Base-by-base conservation (phyloP, 1,284 basidiomycete genomes). In the Cutaneotrichosporon cyanovorans region DNA sequence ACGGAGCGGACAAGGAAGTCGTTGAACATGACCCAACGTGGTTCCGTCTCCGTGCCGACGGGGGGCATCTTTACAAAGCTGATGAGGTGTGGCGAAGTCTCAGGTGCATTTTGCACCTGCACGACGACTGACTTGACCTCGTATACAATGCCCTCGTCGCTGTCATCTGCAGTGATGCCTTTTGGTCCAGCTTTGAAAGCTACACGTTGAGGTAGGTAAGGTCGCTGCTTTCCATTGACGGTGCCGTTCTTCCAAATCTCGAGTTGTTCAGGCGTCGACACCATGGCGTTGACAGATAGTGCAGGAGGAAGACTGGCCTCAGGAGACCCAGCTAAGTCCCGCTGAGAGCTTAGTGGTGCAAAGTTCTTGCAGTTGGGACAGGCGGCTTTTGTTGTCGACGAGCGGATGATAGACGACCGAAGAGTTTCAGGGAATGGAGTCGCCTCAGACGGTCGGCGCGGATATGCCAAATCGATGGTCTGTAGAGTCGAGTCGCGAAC, bases 11-110 rank as follows among this genome's bases (percentile, higher is more conserved):
- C 95, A 2, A 85, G 77, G 65, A 99, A 98, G 66, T 98, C 93
- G 65, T 99, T 98, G 79, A 98, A 98, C 48, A 98, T 73, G 63
- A 86, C 84, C 93, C 93, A 98, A 1, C 82, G 79, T 38, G 80
- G 81, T 12, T 66, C 64, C 1, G 50, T 69, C 9, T 57, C 59
- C 4, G 60, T 61, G 2, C 79, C 79, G 41, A 82, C 80, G 0
- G 85, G 84, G 82, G 57, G n/a, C 42, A 40, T 80, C 74, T 85
- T 88, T 34, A 91, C 78, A 43, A 95, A 79, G 0, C 90, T 84
- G n/a, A 93, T 84, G 18, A 97, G 76, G 71, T 98, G 93, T 0
- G 87, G 83, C 23, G 79, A 78, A 37, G 80, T 81, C 38, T 84
- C 82, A 49, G 61, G 51, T 31, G 86, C 85, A 5, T 80, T 76